A percentile compares a stretch with the other conserved stretches of the same genome.
Conservation (phyloP, 192 early-diverging fungal genomes). For the Chytriomyces hyalinus region DNA sequence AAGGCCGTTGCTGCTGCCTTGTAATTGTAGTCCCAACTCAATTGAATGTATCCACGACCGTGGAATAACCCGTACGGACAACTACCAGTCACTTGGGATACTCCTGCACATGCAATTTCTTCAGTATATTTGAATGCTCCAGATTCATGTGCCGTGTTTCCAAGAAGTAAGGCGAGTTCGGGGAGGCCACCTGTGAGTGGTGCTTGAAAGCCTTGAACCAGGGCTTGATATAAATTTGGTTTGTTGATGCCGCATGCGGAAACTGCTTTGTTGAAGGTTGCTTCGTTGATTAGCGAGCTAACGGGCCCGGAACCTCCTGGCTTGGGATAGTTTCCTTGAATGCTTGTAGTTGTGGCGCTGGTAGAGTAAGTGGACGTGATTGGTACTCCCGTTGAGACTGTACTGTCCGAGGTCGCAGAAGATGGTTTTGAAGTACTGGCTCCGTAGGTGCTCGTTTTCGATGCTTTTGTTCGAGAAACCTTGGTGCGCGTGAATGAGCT, state of each 20-base stretch:
- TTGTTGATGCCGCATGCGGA: constrained; percentile 21
- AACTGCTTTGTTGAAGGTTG: constrained; percentile 16
- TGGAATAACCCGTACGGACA: constrained; percentile 28
- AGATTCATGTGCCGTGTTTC: constrained; percentile 24
- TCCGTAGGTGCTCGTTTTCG: no score
- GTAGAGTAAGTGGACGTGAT: no score
- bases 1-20: constrained; percentile 4
- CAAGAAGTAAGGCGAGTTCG: constrained; percentile 22
- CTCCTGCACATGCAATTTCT: constrained; percentile 12
- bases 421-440: no score
- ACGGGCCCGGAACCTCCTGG: background rate
- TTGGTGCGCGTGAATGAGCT: no score
- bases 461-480: no score
- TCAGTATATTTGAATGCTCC: constrained; percentile 7
- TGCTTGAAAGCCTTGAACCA: background rate
- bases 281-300: background rate
- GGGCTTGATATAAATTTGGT: background rate
- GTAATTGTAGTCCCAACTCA: constrained; percentile 24
- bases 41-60: constrained; percentile 31
- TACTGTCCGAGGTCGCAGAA: no score
- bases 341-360: constrained; percentile 14
- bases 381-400: no score
- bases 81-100: background rate
- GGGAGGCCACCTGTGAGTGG: background rate
- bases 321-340: background rate